Evolutionary conservation across 257 asterid genomes (phyloP).

Genomic region (Phtheirospermum japonicum): DNA sequence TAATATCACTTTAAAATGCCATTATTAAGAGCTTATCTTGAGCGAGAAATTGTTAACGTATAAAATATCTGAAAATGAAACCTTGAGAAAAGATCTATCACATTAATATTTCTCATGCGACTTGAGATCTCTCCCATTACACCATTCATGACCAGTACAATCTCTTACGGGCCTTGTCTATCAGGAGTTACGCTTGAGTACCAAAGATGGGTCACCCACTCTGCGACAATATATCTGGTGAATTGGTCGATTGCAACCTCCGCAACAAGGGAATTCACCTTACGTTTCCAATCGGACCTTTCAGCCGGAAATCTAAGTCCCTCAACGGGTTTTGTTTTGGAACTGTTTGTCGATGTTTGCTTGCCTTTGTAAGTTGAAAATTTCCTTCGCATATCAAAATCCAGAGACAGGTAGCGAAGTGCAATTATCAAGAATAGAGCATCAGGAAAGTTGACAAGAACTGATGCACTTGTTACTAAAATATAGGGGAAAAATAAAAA

Average conservation of each 20-base stretch:
- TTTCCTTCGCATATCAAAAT: too few relatives aligned
- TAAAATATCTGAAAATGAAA: constrained; percentile 31
- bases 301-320: constrained; percentile 35
- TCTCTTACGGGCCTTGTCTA: constrained; percentile 88
- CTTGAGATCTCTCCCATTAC: constrained; percentile 78
- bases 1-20: constrained; percentile 30
- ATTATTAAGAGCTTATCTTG: constrained; percentile 15
- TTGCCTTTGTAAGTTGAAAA: constrained; percentile 72
- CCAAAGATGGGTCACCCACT: too few relatives aligned
- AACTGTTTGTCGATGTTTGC: constrained; percentile 41
- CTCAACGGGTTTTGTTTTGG: constrained; percentile 39
- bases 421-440: constrained; percentile 70
- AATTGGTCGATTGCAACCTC: constrained; percentile 90
- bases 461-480: constrained; percentile 91
- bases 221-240: constrained; percentile 78
- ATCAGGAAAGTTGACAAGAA: constrained; percentile 82
- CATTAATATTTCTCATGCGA: constrained; percentile 77
- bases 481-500: constrained; percentile 13
- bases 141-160: constrained; percentile 78
- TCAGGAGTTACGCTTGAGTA: constrained; percentile 90
- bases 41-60: constrained; percentile 24
- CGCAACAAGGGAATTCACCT: constrained; percentile 86
- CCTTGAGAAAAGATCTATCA: constrained; percentile 92
- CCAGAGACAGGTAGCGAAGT: too few relatives aligned
- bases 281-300: constrained; percentile 75